Conservation (phyloP, 2,329 filamentous ascomycete genomes). For the Talaromyces sp. region DNA sequence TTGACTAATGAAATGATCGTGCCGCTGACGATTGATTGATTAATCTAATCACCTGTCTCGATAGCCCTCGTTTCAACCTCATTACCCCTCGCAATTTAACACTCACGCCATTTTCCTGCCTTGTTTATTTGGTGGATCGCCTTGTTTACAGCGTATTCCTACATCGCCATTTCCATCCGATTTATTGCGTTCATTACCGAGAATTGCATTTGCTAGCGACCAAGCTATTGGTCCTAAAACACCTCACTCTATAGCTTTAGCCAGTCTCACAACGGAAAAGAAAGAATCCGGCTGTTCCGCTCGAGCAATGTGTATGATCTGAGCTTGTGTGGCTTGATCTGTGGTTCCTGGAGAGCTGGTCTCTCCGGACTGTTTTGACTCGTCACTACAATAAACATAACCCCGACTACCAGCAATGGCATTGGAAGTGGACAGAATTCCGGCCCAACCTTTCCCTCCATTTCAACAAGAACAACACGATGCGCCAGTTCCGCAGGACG, state of each 20-base stretch:
- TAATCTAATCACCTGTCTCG: constrained; percentile 7
- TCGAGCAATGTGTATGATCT: constrained; percentile 19
- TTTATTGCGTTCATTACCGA: background rate
- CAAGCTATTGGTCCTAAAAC: background rate
- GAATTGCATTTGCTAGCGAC: background rate
- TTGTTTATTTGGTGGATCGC: background rate
- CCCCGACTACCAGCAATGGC: constrained; percentile 28
- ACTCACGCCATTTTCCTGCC: background rate
- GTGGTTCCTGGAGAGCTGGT: constrained; percentile 42
- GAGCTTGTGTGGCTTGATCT: constrained; percentile 17
- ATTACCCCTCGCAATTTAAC: constrained; percentile 14
- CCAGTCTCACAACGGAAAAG: background rate
- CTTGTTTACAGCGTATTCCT: background rate
- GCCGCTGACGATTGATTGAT: constrained; percentile 8
- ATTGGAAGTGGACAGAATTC: constrained; percentile 24
- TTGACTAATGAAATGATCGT: constrained; percentile 14
- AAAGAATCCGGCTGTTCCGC: background rate
- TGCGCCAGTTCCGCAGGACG: background rate
- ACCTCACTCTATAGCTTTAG: background rate
- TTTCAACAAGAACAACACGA: constrained; percentile 19
- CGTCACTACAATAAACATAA: background rate
- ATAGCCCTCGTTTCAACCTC: constrained; percentile 9
- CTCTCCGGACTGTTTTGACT: constrained; percentile 30
- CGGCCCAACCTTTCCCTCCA: constrained; percentile 21
- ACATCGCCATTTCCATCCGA: background rate